phyloP scores from a whole-genome alignment of 139 green algal species.

The Ulvella scutata region DNA sequence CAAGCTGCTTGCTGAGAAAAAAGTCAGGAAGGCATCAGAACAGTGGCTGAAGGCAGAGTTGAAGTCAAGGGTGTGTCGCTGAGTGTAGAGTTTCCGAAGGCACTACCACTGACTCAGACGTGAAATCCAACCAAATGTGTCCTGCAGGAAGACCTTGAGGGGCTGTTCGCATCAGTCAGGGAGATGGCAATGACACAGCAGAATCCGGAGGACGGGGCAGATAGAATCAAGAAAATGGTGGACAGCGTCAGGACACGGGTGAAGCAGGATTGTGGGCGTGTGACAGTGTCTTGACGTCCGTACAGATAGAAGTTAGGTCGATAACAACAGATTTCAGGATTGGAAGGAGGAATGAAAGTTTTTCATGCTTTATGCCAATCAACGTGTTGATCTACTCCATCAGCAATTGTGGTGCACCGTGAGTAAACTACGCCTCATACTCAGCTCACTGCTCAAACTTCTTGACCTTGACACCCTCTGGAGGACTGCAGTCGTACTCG shows the following conservation, averaged over 20 bases:
- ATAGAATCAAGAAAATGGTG: too few species aligned
- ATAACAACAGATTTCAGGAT: too few species aligned
- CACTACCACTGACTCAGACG: neutral
- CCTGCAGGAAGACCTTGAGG: conserved; percentile 26
- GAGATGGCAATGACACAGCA: conserved; percentile 7
- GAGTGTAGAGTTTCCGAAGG: neutral
- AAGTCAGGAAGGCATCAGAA: conserved; percentile 39
- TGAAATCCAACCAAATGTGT: neutral
- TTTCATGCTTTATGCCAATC: too few species aligned
- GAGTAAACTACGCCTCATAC: too few species aligned
- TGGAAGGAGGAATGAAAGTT: too few species aligned
- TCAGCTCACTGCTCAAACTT: conserved; percentile 26
- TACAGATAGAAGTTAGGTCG: too few species aligned
- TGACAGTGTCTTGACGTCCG: too few species aligned
- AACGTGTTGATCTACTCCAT: too few species aligned
- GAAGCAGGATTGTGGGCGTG: too few species aligned
- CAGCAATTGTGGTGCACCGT: too few species aligned
- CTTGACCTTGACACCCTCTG: conserved; percentile 42
- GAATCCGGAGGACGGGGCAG: too few species aligned
- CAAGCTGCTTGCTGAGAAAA: conserved; percentile 22
- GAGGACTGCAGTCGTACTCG: conserved; percentile 42
- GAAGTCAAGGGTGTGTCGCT: conserved; percentile 18
- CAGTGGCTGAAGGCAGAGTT: conserved; percentile 42
- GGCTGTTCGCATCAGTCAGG: conserved; percentile 17
- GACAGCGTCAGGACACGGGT: too few species aligned